Evolutionary conservation across 2,329 filamentous ascomycete species (phyloP).

Genomic region (Lasiodiplodia sp.): DNA sequence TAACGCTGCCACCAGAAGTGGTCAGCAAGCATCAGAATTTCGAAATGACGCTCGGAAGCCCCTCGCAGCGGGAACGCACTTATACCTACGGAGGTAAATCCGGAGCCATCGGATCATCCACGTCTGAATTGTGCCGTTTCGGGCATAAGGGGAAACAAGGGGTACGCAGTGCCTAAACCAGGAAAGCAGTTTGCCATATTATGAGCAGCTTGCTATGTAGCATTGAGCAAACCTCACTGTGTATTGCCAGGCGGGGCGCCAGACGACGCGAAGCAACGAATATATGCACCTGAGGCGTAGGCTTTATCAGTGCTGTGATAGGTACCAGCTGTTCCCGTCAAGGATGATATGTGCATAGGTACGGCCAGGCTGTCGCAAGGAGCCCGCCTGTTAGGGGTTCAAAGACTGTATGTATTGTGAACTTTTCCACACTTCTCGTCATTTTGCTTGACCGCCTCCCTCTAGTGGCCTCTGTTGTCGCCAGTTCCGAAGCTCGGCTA

Average conservation of each 20-base stretch:
- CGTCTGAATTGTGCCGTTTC: neutral
- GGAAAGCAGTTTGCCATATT: neutral
- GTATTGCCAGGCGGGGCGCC: neutral
- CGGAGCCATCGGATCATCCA: neutral
- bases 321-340: neutral
- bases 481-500: neutral
- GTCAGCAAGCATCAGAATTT: neutral
- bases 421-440: neutral
- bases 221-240: neutral
- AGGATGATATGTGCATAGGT: conserved; percentile 5
- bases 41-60: neutral
- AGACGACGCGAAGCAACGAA: conserved; percentile 3
- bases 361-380: neutral
- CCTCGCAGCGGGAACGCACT: conserved; percentile 3
- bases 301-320: neutral
- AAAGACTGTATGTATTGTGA: neutral
- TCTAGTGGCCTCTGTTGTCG: neutral
- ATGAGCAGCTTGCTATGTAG: neutral
- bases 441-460: no score
- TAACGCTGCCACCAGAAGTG: neutral
- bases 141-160: neutral
- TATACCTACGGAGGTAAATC: conserved; percentile 12
- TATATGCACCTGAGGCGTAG: neutral
- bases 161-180: neutral
- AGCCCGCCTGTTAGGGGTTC: no score